Conservation (phyloP, 371 early-diverging fungal genomes). For the Fennellomyces sp. region DNA sequence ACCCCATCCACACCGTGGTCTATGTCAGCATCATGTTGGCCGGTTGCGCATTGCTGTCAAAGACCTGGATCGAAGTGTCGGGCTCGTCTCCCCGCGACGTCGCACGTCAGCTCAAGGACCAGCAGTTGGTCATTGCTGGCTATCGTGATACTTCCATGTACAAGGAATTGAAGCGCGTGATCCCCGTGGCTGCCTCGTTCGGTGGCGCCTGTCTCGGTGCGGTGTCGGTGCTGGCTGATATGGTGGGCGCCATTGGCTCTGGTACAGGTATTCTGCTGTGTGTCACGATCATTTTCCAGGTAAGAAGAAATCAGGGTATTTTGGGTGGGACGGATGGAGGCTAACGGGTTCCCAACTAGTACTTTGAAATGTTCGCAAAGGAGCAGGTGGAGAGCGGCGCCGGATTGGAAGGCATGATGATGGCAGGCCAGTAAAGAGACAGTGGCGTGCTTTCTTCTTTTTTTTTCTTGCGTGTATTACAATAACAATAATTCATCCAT, state of each 20-base stretch:
- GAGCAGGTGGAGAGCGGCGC: conserved; percentile 84
- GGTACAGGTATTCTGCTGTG: conserved; percentile 99
- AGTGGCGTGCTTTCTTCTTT: background rate
- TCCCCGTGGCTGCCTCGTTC: conserved; percentile 95
- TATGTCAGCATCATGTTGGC: conserved; percentile 93
- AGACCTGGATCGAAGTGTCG: conserved; percentile 99
- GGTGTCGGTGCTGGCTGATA: conserved; percentile 94
- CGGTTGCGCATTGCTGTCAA: conserved; percentile 96
- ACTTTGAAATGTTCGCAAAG: conserved; percentile 98
- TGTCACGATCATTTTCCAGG: conserved; percentile 99
- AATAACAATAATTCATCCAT: conserved; percentile 4
- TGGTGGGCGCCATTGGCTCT: conserved; percentile 95
- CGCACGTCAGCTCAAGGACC: conserved; percentile 96
- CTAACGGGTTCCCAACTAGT: no score
- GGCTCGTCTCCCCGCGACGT: conserved; percentile 98
- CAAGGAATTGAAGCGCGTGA: conserved; percentile 98
- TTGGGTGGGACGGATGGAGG: background rate
- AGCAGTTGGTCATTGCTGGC: conserved; percentile 97
- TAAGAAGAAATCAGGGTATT: conserved; percentile 5
- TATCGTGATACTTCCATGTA: conserved; percentile 96
- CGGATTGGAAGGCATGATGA: conserved; percentile 59
- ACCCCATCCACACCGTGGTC: conserved; percentile 96
- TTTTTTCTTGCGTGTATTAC: background rate
- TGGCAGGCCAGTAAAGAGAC: conserved; percentile 11
- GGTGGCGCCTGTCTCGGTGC: conserved; percentile 98